phyloP scores from a whole-genome alignment of 305 asterid species.

The Plantago rigida region DNA sequence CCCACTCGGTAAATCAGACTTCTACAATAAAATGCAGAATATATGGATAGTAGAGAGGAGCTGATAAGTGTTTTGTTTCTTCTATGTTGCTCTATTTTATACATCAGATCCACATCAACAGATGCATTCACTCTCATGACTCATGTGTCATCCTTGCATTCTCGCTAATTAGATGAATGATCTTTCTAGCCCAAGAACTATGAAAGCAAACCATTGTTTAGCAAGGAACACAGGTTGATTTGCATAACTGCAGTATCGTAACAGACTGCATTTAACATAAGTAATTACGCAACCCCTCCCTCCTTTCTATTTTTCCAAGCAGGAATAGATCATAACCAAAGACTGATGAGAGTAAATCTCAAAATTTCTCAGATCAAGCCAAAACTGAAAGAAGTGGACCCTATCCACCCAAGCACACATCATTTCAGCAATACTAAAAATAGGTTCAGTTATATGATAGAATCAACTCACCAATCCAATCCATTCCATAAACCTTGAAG shows the following conservation, averaged over 20 bases:
- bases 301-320: constrained; percentile 3
- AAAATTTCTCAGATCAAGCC: not conserved
- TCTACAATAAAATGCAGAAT: not conserved
- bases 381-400: not conserved
- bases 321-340: not conserved
- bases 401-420: not conserved
- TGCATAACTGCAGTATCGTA: not conserved
- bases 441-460: not conserved
- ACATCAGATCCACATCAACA: not conserved
- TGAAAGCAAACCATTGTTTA: not conserved
- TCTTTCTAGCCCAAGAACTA: not conserved
- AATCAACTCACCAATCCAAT: constrained; percentile 74
- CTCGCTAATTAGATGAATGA: not conserved
- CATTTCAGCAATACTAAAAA: not conserved
- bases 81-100: not conserved
- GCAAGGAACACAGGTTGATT: not conserved
- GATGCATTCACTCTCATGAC: not conserved
- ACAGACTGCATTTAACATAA: too few relatives aligned
- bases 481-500: constrained; percentile 84
- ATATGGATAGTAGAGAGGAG: not conserved
- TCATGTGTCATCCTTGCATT: not conserved
- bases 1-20: constrained; percentile 6
- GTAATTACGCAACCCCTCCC: not conserved
- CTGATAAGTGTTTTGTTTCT: not conserved
- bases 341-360: not conserved